phyloP scores from a whole-genome alignment of 352 stramenopile genomes.

The Phytophthora sp. region DNA sequence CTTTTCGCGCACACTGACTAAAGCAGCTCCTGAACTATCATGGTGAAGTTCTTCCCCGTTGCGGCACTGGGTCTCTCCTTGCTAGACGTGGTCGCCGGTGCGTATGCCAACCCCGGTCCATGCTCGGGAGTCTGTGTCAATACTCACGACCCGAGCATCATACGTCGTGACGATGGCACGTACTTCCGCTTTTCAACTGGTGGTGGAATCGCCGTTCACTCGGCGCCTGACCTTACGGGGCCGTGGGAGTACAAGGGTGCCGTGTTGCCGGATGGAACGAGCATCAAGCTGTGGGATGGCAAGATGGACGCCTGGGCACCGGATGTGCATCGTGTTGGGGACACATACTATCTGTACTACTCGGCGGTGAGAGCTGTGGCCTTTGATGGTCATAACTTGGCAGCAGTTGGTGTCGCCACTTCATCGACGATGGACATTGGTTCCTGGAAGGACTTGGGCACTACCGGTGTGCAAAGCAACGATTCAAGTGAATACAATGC shows the following conservation, averaged over 20 bases:
- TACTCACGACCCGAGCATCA: slow-evolving; percentile 34
- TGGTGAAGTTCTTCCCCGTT: slow-evolving; percentile 5
- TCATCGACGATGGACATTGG: slow-evolving; percentile 26
- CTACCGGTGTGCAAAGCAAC: slow-evolving; percentile 20
- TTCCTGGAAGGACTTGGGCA: slow-evolving; percentile 27
- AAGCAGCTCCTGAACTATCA: too few species aligned
- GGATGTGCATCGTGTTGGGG: slow-evolving; percentile 21
- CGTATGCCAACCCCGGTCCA: slow-evolving; percentile 10
- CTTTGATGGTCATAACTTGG: slow-evolving; percentile 28
- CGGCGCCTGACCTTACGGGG: slow-evolving; percentile 11
- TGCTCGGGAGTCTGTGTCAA: slow-evolving; percentile 27
- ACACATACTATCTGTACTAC: slow-evolving; percentile 39
- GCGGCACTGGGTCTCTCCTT: slow-evolving; percentile 8
- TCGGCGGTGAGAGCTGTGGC: slow-evolving; percentile 14
- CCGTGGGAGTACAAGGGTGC: slow-evolving; percentile 30
- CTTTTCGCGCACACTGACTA: background rate
- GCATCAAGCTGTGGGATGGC: slow-evolving; percentile 32
- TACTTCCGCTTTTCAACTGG: slow-evolving; percentile 40
- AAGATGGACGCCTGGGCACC: slow-evolving; percentile 29
- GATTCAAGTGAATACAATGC: slow-evolving; percentile 27
- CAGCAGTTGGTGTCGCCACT: slow-evolving; percentile 18
- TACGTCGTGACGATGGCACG: slow-evolving; percentile 26
- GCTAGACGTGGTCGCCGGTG: background rate
- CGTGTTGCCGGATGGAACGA: slow-evolving; percentile 28
- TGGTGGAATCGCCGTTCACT: slow-evolving; percentile 20